A percentile compares a stretch with the other conserved stretches of the same genome.
phyloP scores from a whole-genome alignment of 345 rosid species.

The Cardamine chenopodiifolia region DNA sequence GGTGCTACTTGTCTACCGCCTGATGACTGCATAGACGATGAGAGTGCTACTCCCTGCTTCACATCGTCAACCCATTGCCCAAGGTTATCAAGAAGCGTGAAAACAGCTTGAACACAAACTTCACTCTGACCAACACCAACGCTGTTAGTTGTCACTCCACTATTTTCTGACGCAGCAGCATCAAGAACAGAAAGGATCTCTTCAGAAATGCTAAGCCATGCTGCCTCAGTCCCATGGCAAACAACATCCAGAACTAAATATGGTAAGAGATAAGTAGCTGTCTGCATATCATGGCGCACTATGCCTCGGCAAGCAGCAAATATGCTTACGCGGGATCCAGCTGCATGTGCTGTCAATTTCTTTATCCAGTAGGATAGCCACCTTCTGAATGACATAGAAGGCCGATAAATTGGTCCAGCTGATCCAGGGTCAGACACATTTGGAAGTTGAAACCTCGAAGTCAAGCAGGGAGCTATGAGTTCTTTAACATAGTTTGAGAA shows the following conservation, averaged over 20 bases:
- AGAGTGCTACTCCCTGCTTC: constrained; percentile 83
- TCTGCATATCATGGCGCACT: constrained; percentile 96
- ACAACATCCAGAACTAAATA: constrained; percentile 85
- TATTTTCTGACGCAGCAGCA: constrained; percentile 81
- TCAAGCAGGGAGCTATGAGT: constrained; percentile 94
- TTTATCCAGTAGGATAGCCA: constrained; percentile 89
- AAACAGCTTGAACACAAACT: constrained; percentile 94
- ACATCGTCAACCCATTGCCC: constrained; percentile 98
- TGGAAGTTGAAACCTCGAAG: constrained; percentile 96
- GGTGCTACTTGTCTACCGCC: constrained; percentile 65
- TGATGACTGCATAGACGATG: constrained; percentile 58
- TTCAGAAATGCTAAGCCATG: constrained; percentile 76
- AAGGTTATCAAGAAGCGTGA: constrained; percentile 95
- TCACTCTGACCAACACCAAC: constrained; percentile 71
- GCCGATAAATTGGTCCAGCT: constrained; percentile 75
- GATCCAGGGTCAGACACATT: constrained; percentile 72
- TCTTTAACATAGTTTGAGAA: constrained; percentile 94
- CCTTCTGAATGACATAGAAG: constrained; percentile 94
- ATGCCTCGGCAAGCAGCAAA: constrained; percentile 94
- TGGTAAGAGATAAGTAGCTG: constrained; percentile 85
- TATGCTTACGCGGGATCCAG: constrained; percentile 82
- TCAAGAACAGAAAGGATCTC: constrained; percentile 87
- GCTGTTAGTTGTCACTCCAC: constrained; percentile 60
- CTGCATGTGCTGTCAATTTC: constrained; percentile 83
- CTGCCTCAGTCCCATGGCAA: constrained; percentile 86